Conservation (phyloP, 2,329 filamentous ascomycete genomes). For the Nothophaeocryptopus gaeumannii region DNA sequence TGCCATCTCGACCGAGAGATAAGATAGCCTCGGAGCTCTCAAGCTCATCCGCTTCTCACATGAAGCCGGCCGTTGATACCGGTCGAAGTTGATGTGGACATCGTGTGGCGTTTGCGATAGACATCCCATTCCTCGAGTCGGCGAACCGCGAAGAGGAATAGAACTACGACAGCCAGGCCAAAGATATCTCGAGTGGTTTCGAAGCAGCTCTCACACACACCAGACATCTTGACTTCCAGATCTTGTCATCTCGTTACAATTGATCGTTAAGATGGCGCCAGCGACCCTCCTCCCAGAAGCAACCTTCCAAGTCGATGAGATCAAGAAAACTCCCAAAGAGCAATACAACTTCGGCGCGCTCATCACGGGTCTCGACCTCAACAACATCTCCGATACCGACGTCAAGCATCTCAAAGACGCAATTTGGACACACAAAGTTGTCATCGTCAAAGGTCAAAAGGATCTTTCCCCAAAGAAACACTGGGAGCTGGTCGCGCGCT, state of each 20-base stretch:
- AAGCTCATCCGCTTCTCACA: no score
- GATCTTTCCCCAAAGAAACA: constrained; percentile 43
- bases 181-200: background rate
- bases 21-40: no score
- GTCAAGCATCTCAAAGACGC: constrained; percentile 39
- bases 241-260: no score
- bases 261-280: constrained; percentile 3
- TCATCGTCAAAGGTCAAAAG: constrained; percentile 46
- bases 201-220: background rate
- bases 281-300: constrained; percentile 11
- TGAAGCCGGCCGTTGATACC: no score
- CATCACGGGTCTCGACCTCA: constrained; percentile 40
- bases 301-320: constrained; percentile 4
- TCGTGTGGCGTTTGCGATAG: no score
- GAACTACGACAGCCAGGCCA: no score
- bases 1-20: no score
- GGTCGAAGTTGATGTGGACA: no score
- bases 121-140: no score
- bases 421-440: constrained; percentile 46
- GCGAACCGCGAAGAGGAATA: no score
- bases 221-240: no score
- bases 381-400: constrained; percentile 39
- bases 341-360: constrained; percentile 17
- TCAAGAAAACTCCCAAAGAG: constrained; percentile 10
- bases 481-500: constrained; percentile 45